Conservation (phyloP, 2,329 filamentous ascomycete genomes). For the Colletotrichum tanaceti region DNA sequence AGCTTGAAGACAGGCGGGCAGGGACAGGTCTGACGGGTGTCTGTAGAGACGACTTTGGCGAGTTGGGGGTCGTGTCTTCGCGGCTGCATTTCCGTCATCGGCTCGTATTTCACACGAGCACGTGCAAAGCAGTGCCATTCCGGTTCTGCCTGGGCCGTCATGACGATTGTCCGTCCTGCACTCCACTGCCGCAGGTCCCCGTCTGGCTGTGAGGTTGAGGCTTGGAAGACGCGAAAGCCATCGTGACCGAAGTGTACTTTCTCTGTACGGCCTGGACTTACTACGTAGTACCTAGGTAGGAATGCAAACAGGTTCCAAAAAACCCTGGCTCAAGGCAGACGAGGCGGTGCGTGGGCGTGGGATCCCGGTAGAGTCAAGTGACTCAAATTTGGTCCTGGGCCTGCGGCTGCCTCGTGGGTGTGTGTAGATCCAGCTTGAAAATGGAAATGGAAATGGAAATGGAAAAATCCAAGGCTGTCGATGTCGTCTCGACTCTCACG, state of each 20-base stretch:
- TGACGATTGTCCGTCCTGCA: slow-evolving; percentile 2
- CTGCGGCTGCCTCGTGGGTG: too few species aligned
- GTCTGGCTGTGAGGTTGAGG: neutral
- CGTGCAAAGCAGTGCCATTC: neutral
- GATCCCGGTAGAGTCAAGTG: slow-evolving; percentile 14
- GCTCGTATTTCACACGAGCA: neutral
- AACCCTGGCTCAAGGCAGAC: neutral
- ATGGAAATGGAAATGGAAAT: neutral
- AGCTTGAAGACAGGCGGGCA: neutral
- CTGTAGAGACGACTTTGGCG: neutral
- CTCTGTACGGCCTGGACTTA: too few species aligned
- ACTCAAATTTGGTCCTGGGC: neutral
- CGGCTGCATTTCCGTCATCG: neutral
- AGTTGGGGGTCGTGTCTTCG: neutral
- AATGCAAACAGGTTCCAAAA: too few species aligned
- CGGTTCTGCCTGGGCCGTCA: slow-evolving; percentile 14
- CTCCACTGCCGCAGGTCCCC: slow-evolving; percentile 19
- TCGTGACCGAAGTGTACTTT: neutral
- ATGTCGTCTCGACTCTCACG: slow-evolving; percentile 29
- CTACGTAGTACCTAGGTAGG: too few species aligned
- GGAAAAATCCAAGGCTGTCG: slow-evolving; percentile 24
- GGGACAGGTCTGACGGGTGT: slow-evolving; percentile 11
- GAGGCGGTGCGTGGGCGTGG: slow-evolving; percentile 17
- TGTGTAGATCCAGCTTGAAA: slow-evolving; percentile 5
- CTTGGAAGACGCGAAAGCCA: neutral